Evolutionary conservation across 164 flowering plant species (phyloP), one percentile per base, ranked within the genome.

Genomic region (Aristolochia contorta): DNA sequence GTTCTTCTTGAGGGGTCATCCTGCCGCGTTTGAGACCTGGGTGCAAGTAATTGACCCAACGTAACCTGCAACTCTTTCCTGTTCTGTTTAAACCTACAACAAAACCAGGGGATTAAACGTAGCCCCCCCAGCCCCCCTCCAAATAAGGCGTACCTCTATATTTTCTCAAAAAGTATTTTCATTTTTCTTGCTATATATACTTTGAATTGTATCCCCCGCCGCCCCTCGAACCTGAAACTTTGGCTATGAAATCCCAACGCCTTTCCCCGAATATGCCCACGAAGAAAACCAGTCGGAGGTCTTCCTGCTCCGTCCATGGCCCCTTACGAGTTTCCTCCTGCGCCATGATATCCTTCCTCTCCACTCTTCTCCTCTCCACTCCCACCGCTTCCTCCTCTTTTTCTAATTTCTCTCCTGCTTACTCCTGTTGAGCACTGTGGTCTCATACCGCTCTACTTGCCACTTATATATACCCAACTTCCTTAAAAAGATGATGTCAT

Each of bases 161-260:
- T 21, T 25, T 4, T 52, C 52, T 48, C 54, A 66, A 43, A 47
- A 53, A 22, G 12, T 23, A 16, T 21, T 20, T 52, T 12, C 2
- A 18, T 14, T 20, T 53, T 22, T 15, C 16, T 22, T 53, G 30
- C 4, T 53, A 14, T 20, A 14, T 20, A 18, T 24, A 52, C 25
- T 21, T 53, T 6, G 53, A 53, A 37, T 37, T 53, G 30, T 53
- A 53, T 22, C 81, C 84, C 91, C 96, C 97, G 75, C 98, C 97
- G 80, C 86, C 96, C 79, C 84, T 25, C 98, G 79, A 93, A 93
- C 98, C 98, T 93, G 98, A 86, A 54, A 93, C 91, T 76, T 86
- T 84, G 2, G 98, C 96, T 60, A 93, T 80, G 81, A 93, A 87
- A 71, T 93, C 98, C 98, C 98, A 93, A 69, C 96, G 80, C 8